A percentile compares a stretch with the other conserved stretches of the same genome.
These are phyloP conservation scores for Suhomyces bolitotheri DNA, from an alignment of 1,139 yeast genomes.

Conservation along the genomic window DNA sequence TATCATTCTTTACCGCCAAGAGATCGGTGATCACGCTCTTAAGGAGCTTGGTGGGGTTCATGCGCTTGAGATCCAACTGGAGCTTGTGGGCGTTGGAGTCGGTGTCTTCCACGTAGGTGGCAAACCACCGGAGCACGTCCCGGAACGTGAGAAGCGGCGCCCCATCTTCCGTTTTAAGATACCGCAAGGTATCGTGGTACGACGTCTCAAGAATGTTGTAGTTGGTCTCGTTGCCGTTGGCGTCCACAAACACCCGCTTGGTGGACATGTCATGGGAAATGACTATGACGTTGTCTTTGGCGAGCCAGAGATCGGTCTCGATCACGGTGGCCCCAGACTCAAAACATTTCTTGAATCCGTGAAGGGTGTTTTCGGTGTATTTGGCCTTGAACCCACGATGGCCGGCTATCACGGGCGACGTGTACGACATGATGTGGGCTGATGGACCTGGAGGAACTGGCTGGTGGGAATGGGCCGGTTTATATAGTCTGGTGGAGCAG, in stretches of 20 bases:
- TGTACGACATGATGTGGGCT: constrained; percentile 5
- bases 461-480: too few species aligned
- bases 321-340: constrained; percentile 68
- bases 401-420: constrained; percentile 40
- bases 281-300: constrained; percentile 70
- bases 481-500: too few species aligned
- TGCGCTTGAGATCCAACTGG: constrained; percentile 81
- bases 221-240: constrained; percentile 41
- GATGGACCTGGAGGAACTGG: neutral
- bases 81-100: constrained; percentile 35
- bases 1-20: constrained; percentile 46
- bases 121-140: constrained; percentile 62
- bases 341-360: constrained; percentile 71
- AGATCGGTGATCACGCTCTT: constrained; percentile 54
- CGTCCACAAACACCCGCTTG: constrained; percentile 57
- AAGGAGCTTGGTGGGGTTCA: constrained; percentile 61
- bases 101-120: constrained; percentile 31
- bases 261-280: constrained; percentile 73
- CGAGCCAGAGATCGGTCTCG: constrained; percentile 84
- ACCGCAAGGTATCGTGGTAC: constrained; percentile 43
- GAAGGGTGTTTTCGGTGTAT: constrained; percentile 77
- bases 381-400: constrained; percentile 58
- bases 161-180: constrained; percentile 56
- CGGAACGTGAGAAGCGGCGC: constrained; percentile 62
- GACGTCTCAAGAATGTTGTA: constrained; percentile 41